Evolutionary conservation across 805 yeast species (phyloP).

Genomic region (Lipomyces chichibuensis): DNA sequence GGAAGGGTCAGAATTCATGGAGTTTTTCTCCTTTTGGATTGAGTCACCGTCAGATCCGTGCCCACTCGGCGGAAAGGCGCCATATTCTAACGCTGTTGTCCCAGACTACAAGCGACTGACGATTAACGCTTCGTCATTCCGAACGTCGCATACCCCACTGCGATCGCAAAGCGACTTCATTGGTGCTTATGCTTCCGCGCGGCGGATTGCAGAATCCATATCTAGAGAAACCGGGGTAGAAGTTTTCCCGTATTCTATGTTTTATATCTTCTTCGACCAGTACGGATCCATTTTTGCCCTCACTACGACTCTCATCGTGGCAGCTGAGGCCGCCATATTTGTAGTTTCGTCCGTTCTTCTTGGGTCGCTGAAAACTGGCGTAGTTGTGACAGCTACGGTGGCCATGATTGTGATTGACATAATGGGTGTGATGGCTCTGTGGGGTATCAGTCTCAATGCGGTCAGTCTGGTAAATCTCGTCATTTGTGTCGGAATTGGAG

Average conservation of each 20-base stretch:
- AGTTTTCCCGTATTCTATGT: constrained; percentile 88
- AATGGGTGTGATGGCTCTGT: constrained; percentile 76
- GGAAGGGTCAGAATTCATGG: constrained; percentile 68
- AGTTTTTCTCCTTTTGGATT: constrained; percentile 79
- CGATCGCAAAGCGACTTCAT: constrained; percentile 85
- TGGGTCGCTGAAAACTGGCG: constrained; percentile 67
- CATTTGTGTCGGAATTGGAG: constrained; percentile 91
- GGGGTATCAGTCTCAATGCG: constrained; percentile 81
- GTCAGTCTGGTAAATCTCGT: constrained; percentile 85
- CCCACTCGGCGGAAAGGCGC: constrained; percentile 94
- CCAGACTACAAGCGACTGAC: constrained; percentile 47
- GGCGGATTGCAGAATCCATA: constrained; percentile 62
- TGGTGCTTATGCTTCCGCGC: constrained; percentile 70
- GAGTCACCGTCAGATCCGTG: constrained; percentile 83
- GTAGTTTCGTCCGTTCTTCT: constrained; percentile 58
- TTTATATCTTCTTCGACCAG: constrained; percentile 91
- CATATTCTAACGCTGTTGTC: constrained; percentile 67
- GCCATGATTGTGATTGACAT: constrained; percentile 67
- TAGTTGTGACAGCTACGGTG: constrained; percentile 61
- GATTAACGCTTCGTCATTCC: constrained; percentile 65
- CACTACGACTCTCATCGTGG: constrained; percentile 56
- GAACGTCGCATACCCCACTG: constrained; percentile 78
- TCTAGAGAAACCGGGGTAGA: constrained; percentile 50
- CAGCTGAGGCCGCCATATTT: constrained; percentile 60
- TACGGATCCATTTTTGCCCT: constrained; percentile 66